Evolutionary conservation across 148 eudicot genomes (phyloP).

Genomic region (Limonium bicolor): DNA sequence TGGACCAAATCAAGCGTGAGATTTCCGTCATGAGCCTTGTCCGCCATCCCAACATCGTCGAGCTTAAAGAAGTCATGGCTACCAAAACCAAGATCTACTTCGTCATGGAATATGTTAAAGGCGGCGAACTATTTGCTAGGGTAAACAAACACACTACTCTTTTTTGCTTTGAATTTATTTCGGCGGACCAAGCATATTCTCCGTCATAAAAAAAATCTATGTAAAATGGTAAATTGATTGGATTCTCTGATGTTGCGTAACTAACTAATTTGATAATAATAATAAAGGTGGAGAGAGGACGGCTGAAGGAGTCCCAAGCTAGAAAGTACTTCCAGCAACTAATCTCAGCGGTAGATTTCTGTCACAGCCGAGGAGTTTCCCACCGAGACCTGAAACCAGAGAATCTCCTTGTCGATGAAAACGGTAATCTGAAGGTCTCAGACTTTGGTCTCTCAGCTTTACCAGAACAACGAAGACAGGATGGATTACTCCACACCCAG

Average conservation of each 20-base stretch:
- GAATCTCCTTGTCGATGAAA: slow-evolving; percentile 39
- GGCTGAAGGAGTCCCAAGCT: slow-evolving; percentile 31
- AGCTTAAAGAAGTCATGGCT: slow-evolving; percentile 44
- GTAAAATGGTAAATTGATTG: too few relatives aligned
- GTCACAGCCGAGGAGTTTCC: slow-evolving; percentile 41
- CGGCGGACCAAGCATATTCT: too few relatives aligned
- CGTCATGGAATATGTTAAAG: too few relatives aligned
- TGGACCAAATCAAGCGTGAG: slow-evolving; percentile 42
- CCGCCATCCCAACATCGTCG: slow-evolving; percentile 42
- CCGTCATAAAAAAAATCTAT: too few relatives aligned
- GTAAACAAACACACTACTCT: too few relatives aligned
- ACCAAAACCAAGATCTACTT: slow-evolving; percentile 37
- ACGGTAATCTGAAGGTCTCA: slow-evolving; percentile 39
- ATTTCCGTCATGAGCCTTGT: slow-evolving; percentile 45
- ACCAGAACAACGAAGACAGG: slow-evolving; percentile 46
- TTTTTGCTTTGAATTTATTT: too few relatives aligned
- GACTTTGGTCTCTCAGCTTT: slow-evolving; percentile 67
- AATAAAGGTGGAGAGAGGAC: slow-evolving; percentile 26
- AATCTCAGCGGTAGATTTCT: slow-evolving; percentile 29
- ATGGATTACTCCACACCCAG: slow-evolving; percentile 56
- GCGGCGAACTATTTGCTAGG: slow-evolving; percentile 40
- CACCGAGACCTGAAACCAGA: slow-evolving; percentile 44
- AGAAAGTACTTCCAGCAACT: slow-evolving; percentile 48
- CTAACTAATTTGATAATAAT: too few relatives aligned
- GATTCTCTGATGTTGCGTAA: too few relatives aligned